Percentiles rank a stretch among this genome's conserved stretches.
phyloP scores from a whole-genome alignment of 352 stramenopile genomes.

The Pythium grandisporangium region DNA sequence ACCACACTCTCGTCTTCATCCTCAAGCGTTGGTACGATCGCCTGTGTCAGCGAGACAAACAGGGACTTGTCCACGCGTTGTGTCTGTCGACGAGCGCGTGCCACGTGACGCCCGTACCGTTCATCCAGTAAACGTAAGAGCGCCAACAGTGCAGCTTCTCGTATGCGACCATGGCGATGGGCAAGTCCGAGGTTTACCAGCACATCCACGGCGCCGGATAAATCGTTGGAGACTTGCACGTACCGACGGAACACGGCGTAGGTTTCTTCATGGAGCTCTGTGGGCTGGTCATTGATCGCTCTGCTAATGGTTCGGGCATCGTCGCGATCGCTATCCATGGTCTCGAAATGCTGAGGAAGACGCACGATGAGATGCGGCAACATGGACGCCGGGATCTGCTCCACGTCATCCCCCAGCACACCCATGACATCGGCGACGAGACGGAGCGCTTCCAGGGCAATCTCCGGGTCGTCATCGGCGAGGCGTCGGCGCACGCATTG shows the following conservation, averaged over 20 bases:
- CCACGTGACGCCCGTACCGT: conserved; percentile 15
- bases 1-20: conserved; percentile 48
- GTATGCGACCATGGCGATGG: conserved; percentile 20
- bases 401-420: conserved; percentile 48
- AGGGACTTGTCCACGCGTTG: conserved; percentile 41
- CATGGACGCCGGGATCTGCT: conserved; percentile 61
- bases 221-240: conserved; percentile 41
- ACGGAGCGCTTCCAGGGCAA: conserved; percentile 39
- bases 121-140: conserved; percentile 49
- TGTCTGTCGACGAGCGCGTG: too few species aligned
- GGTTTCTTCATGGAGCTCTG: conserved; percentile 29
- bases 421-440: conserved; percentile 58
- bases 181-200: conserved; percentile 57
- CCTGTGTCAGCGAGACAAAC: conserved; percentile 46
- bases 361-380: conserved; percentile 51
- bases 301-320: conserved; percentile 5
- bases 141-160: conserved; percentile 36
- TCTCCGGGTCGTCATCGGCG: conserved; percentile 23
- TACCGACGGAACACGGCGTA: conserved; percentile 64
- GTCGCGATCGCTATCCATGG: not conserved
- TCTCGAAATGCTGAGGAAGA: conserved; percentile 14
- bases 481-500: conserved; percentile 58
- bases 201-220: conserved; percentile 41
- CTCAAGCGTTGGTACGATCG: conserved; percentile 46
- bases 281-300: not conserved